Percentiles rank a stretch among this genome's conserved stretches.
Evolutionary conservation across 139 green algal species (phyloP).

Genomic region (Chlorella sp.): DNA sequence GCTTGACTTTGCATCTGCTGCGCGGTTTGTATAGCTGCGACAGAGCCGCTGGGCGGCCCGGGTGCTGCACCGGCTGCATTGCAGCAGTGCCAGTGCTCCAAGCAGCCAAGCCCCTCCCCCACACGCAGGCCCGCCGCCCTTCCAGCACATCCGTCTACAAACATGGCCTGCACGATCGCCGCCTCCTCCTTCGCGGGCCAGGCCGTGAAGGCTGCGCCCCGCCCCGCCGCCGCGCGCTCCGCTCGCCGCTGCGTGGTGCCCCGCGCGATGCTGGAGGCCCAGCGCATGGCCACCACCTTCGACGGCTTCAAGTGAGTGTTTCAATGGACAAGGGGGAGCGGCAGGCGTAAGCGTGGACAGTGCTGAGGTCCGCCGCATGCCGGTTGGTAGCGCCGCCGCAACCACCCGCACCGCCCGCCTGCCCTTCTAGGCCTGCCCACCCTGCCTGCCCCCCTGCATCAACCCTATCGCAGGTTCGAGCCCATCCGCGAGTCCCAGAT

Average conservation of each 20-base stretch:
- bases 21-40: too few species aligned
- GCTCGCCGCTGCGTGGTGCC: neutral
- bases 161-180: neutral
- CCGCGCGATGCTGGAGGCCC: slow-evolving; percentile 20
- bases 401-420: neutral
- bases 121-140: too few species aligned
- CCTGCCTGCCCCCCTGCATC: neutral
- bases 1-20: too few species aligned
- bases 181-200: slow-evolving; percentile 22
- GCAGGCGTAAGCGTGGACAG: neutral
- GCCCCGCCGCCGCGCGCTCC: neutral
- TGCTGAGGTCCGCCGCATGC: neutral
- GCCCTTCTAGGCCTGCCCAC: neutral
- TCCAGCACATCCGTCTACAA: too few species aligned
- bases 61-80: too few species aligned
- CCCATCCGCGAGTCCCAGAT: slow-evolving; percentile 79
- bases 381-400: neutral
- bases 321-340: neutral
- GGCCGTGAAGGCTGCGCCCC: neutral
- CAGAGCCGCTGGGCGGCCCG: too few species aligned
- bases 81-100: too few species aligned
- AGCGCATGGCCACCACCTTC: slow-evolving; percentile 36
- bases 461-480: slow-evolving; percentile 56
- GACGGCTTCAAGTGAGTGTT: slow-evolving; percentile 38
- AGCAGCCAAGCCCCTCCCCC: too few species aligned